phyloP scores from a whole-genome alignment of 441 rosid species.

The Corymbia calophylla region DNA sequence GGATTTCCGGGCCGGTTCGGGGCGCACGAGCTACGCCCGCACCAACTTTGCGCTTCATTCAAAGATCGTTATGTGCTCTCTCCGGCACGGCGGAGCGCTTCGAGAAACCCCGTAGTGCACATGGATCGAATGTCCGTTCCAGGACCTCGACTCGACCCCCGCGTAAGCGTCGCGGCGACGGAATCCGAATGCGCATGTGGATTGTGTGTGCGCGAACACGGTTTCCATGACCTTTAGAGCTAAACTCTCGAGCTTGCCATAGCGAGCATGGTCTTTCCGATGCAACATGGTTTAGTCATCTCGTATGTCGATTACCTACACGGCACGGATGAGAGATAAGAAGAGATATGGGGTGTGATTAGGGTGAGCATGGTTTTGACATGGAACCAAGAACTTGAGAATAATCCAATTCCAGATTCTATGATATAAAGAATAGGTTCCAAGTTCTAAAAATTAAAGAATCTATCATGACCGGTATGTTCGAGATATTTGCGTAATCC shows the following conservation, averaged over 20 bases:
- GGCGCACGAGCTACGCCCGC: not conserved
- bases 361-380: rapidly evolving
- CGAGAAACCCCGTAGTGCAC: not conserved
- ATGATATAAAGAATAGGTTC: rapidly evolving
- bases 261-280: not conserved
- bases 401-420: rapidly evolving
- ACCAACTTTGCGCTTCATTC: not conserved
- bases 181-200: not conserved
- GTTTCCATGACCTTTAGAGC: not conserved
- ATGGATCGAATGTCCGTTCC: not conserved
- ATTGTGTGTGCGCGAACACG: not conserved
- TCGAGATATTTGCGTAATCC: rapidly evolving
- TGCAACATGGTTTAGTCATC: rapidly evolving
- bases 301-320: rapidly evolving
- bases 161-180: no score
- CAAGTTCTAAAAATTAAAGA: rapidly evolving
- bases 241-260: not conserved
- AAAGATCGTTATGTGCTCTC: not conserved
- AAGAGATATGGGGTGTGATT: not conserved
- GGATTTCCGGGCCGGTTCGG: not conserved
- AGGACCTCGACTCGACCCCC: not conserved
- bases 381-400: not conserved
- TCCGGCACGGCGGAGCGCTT: not conserved
- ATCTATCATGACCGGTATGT: rapidly evolving
- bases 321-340: rapidly evolving